phyloP scores from a whole-genome alignment of 768 basidiomycete genomes.

The Goffeauzyma gilvescens region DNA sequence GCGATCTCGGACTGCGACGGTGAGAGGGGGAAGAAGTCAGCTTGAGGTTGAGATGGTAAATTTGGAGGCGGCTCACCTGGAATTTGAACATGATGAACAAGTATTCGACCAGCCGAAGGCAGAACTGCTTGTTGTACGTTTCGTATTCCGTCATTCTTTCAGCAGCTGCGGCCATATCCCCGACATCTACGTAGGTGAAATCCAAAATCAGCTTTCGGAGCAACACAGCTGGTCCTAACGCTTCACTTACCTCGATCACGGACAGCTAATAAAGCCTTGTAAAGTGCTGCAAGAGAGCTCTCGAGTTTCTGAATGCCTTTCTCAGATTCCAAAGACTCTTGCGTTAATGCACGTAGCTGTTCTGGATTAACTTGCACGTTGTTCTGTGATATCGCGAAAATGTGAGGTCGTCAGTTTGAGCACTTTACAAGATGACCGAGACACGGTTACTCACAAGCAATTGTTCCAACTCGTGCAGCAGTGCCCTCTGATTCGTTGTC shows the following conservation, averaged over 20 bases:
- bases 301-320: conserved; percentile 61
- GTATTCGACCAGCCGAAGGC: conserved; percentile 76
- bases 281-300: conserved; percentile 65
- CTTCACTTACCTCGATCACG: conserved; percentile 65
- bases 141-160: conserved; percentile 77
- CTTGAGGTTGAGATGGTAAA: background rate
- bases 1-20: conserved; percentile 6
- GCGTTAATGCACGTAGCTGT: conserved; percentile 54
- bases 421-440: background rate
- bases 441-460: conserved; percentile 55
- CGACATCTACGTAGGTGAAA: conserved; percentile 37
- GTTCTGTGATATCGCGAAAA: conserved; percentile 39
- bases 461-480: conserved; percentile 69
- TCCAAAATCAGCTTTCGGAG: too few relatives aligned
- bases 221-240: background rate
- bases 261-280: conserved; percentile 80
- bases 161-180: conserved; percentile 85
- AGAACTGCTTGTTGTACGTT: conserved; percentile 77
- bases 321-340: conserved; percentile 71
- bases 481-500: conserved; percentile 76
- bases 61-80: conserved; percentile 39
- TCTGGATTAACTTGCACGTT: conserved; percentile 81
- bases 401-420: background rate
- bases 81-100: conserved; percentile 77
- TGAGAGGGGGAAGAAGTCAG: background rate